Evolutionary conservation across 805 yeast species (phyloP), one percentile per base, ranked within the genome.

Genomic region (Phaffomyces antillensis): DNA sequence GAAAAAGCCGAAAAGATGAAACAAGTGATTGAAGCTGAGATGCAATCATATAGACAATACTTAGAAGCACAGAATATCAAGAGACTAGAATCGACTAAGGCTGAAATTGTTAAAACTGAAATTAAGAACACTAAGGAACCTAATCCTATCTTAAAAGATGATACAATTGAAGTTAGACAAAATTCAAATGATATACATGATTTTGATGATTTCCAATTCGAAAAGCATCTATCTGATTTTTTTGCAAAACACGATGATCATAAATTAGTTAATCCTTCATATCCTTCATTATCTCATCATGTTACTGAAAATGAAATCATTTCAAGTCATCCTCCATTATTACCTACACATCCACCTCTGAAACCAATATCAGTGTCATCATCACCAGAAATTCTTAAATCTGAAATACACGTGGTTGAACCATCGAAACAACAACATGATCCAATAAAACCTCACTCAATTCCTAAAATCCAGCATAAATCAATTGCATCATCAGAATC

Each of bases 401-500:
- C 30, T 2, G 15, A 28, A 10, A 28, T 10, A 2, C 12, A 28
- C 13, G 13, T n/a, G n/a, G n/a, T 10, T 10, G 13, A 28, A 28
- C 30, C 30, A 28, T 11, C 11, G 11, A 28, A 12, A 8, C 12
- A 28, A 28, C 30, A 28, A 28, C 15, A 28, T 28, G 20, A 7
- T 12, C 20, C 32, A 20, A 31, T 16, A 30, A 30, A 31, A 10
- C 28, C 41, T 12, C 11, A 41, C 24, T 26, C 34, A 15, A 18
- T 17, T 18, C n/a, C 40, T n/a, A 20, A 26, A 25, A n/a, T 48
- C 6, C 50, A 60, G 11, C 77, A 73, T 51, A 67, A 66, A 49
- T 64, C 71, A 0, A 63, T 61, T 24, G 66, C 68, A 42, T 59
- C 56, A 37, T 76, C 82, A 1, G 85, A 79, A 53, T 75, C 73